Base-by-base conservation (phyloP, 75 land plant genomes). In the Picea glauca region DNA sequence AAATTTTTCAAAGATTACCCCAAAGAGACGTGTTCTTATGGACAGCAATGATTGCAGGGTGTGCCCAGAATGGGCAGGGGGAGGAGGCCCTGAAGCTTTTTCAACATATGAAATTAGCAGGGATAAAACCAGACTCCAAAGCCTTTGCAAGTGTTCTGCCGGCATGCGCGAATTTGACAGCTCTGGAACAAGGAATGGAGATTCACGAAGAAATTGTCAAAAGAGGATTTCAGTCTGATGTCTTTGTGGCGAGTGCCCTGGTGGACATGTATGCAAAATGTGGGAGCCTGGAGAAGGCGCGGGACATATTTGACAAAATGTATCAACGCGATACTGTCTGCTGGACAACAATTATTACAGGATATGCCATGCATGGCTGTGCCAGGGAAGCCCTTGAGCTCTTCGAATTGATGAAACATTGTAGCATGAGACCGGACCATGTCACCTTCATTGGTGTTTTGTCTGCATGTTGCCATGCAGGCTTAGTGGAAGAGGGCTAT, bases 251-350 rank as follows among this genome's bases (percentile, higher is more conserved):
- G 8, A 90, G 85, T 82, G 83, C 90, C 12, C 83, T 86, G 1
- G 80, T 90, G 23, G 90, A 90, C 64, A 85, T 92, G 90, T 92
- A 92, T 80, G 90, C 77, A 6, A 90, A 88, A 64, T 84, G 88
- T 79, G 84, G 84, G 5, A 75, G 61, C 17, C 57, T 87, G 15
- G 21, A 57, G 3, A 66, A 26, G 26, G 26, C 26, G 26, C 26
- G 26, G 26, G 26, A 26, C 26, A 26, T 26, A 26, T 26, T 26
- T 26, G 26, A 26, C 26, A 26, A 26, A 26, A 26, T 26, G 26
- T 26, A 26, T 26, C 26, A 26, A 26, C 26, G 26, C 26, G 26
- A 26, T 26, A 26, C 26, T 26, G 26, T 26, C 26, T 26, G 26
- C 26, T 26, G 26, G 26, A 26, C 26, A 26, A 26, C 26, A 26